phyloP scores from a whole-genome alignment of 257 asterid species.

The Nicotiana sylvestris region DNA sequence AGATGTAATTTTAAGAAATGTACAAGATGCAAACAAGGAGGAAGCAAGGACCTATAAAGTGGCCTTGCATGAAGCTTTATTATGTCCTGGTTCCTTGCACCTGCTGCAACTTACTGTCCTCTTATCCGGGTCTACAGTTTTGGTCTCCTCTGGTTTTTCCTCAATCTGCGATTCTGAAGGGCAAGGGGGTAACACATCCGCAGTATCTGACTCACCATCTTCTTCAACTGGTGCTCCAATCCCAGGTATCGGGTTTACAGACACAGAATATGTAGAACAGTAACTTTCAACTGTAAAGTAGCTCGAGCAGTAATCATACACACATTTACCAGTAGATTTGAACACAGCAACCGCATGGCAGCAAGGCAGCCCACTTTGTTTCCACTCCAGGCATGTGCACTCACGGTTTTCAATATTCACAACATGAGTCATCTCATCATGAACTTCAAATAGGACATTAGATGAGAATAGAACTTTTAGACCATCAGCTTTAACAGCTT shows the following conservation, averaged over 20 bases:
- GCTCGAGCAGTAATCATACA: slow-evolving; percentile 63
- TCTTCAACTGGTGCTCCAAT: slow-evolving; percentile 34
- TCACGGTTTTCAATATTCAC: slow-evolving; percentile 61
- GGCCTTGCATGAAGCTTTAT: slow-evolving; percentile 83
- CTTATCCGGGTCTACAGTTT: slow-evolving; percentile 55
- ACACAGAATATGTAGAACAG: slow-evolving; percentile 41
- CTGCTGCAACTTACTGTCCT: slow-evolving; percentile 82
- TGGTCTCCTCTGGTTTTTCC: slow-evolving; percentile 43
- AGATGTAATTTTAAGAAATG: slow-evolving; percentile 16
- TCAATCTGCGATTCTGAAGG: slow-evolving; percentile 29
- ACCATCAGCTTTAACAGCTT: slow-evolving; percentile 42
- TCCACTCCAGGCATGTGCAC: slow-evolving; percentile 88
- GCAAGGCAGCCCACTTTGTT: slow-evolving; percentile 57
- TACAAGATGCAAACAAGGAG: slow-evolving; percentile 18
- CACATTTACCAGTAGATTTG: slow-evolving; percentile 35
- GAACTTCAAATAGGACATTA: slow-evolving; percentile 72
- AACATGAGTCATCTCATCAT: slow-evolving; percentile 74
- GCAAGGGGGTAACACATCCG: slow-evolving; percentile 64
- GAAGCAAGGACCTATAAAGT: slow-evolving; percentile 13
- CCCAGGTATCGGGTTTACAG: slow-evolving; percentile 48
- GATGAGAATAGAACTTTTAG: slow-evolving; percentile 73
- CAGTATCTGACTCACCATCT: slow-evolving; percentile 36
- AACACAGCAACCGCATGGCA: slow-evolving; percentile 78
- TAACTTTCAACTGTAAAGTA: slow-evolving; percentile 54
- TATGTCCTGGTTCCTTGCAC: slow-evolving; percentile 90